phyloP scores from a whole-genome alignment of 139 green algal genomes.

The Haematococcus lacustris region DNA sequence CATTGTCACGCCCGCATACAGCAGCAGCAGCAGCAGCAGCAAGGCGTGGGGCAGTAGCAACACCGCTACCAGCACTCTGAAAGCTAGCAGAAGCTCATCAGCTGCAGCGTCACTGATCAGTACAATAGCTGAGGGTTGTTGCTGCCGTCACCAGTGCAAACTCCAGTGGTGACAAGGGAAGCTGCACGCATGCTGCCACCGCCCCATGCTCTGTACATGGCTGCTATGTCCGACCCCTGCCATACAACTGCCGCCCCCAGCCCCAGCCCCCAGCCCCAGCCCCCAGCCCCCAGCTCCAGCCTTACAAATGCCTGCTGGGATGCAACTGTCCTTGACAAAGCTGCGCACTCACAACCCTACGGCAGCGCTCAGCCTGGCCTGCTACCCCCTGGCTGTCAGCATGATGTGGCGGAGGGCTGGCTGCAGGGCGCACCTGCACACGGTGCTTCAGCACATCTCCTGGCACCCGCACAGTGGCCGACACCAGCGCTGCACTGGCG shows the following conservation, averaged over 20 bases:
- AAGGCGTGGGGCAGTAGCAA: not conserved
- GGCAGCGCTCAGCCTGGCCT: no score
- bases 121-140: not conserved
- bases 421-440: conserved; percentile 42
- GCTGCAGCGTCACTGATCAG: not conserved
- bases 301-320: no score
- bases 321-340: no score
- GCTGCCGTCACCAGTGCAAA: not conserved
- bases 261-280: no score
- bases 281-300: no score
- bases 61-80: not conserved
- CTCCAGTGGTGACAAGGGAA: not conserved
- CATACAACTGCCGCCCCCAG: no score
- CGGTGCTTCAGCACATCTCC: conserved; percentile 70
- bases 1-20: not conserved
- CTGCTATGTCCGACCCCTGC: not conserved
- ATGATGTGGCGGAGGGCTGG: no score
- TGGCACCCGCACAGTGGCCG: conserved; percentile 52
- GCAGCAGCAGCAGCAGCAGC: not conserved
- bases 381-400: no score
- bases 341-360: no score
- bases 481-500: conserved; percentile 31
- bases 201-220: not conserved
- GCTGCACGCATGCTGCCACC: not conserved
- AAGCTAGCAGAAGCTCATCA: not conserved